These are phyloP conservation scores for Domatiomyces catenatus DNA, from an alignment of 2,329 filamentous ascomycete genomes.

Conservation along the genomic window DNA sequence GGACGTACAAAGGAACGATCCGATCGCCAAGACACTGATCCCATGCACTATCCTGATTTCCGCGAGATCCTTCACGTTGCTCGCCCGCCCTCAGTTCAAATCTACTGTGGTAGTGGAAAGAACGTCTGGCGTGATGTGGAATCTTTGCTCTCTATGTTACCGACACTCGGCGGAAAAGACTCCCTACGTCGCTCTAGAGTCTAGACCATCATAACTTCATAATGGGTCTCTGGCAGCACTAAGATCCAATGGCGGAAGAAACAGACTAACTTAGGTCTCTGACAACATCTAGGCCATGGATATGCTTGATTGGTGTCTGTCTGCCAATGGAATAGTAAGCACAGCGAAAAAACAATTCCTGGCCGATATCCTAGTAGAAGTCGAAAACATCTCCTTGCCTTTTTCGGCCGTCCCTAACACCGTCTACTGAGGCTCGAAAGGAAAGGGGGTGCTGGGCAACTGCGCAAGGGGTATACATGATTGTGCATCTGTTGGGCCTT, in stretches of 20 bases:
- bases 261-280: neutral
- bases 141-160: neutral
- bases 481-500: slow-evolving; percentile 13
- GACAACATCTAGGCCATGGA: neutral
- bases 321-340: neutral
- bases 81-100: too few relatives aligned
- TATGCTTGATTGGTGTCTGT: neutral
- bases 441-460: neutral
- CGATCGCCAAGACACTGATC: too few relatives aligned
- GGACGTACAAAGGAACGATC: too few relatives aligned
- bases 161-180: neutral
- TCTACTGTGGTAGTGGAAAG: too few relatives aligned
- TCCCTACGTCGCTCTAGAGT: neutral
- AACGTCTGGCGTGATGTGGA: too few relatives aligned
- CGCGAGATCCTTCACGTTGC: too few relatives aligned
- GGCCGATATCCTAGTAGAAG: neutral
- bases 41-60: too few relatives aligned
- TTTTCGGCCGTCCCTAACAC: neutral
- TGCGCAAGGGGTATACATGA: slow-evolving; percentile 16
- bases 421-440: neutral
- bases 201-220: neutral
- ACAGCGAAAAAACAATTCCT: neutral
- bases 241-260: neutral
- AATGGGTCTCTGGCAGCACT: neutral
- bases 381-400: neutral